Conservation (phyloP, 345 rosid genomes). For the Streptanthus diversifolius region DNA sequence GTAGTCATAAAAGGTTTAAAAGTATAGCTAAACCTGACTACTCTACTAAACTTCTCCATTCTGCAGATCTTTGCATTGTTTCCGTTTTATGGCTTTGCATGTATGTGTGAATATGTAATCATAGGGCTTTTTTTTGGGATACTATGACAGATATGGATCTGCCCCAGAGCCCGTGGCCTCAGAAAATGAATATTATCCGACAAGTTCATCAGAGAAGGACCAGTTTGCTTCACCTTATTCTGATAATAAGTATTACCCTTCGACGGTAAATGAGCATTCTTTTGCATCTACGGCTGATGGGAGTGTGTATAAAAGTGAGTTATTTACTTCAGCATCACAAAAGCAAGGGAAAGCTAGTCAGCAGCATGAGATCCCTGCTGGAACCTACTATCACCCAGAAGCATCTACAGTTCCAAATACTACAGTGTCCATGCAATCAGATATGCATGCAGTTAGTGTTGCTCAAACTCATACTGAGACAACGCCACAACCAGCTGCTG, state of each 20-base stretch:
- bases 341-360: slow-evolving; percentile 29
- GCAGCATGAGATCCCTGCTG: slow-evolving; percentile 27
- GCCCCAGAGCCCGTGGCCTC: slow-evolving; percentile 26
- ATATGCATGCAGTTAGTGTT: slow-evolving; percentile 15
- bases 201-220: slow-evolving; percentile 24
- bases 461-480: slow-evolving; percentile 11
- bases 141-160: slow-evolving; percentile 30
- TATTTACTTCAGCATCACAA: slow-evolving; percentile 26
- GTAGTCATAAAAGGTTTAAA: neutral
- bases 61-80: neutral
- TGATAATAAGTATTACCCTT: slow-evolving; percentile 25
- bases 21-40: neutral
- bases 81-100: neutral
- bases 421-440: slow-evolving; percentile 8
- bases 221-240: slow-evolving; percentile 23
- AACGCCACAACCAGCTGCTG: slow-evolving; percentile 27
- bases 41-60: neutral
- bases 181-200: slow-evolving; percentile 26
- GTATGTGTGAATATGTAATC: slow-evolving; percentile 6
- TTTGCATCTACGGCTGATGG: slow-evolving; percentile 23
- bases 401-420: slow-evolving; percentile 10
- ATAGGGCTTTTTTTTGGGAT: neutral
- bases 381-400: slow-evolving; percentile 11
- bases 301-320: slow-evolving; percentile 22
- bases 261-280: slow-evolving; percentile 12